Base-by-base conservation (phyloP, 2,329 filamentous ascomycete species). In the Sclerotinia spermophila region DNA sequence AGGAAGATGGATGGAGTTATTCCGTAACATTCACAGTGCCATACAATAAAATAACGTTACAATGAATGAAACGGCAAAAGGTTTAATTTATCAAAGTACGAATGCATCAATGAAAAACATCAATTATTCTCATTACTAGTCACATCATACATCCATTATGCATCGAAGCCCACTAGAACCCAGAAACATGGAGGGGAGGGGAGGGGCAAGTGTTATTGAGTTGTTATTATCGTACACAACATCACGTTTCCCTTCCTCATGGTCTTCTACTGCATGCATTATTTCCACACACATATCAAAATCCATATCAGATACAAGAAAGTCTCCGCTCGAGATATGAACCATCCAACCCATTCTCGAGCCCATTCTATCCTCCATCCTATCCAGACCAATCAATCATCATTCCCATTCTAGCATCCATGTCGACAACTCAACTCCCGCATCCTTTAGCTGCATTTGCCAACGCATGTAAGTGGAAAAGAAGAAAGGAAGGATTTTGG, bases 381-480 rank as follows among this genome's bases (percentile, higher is more conserved):
- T 38, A 33, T 30, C 44, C n/a, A n/a, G 27, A n/a, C 44, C 33
- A 33, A 51, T 13, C 33, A 51, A 35, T 40, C 55, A 33, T 21
- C 3, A 13, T 15, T 35, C 3, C 33, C 21, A 51, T 38, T 42
- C 55, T 10, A 60, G 17, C 53, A 48, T 42, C 66, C 55, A 45
- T 51, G 24, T 60, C 15, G 24, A 59, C 53, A 44, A 58, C 30
- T 60, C 55, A 60, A 60, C 42, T 68, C 66, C 66, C 66, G 33
- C 44, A 30, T 38, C 30, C 30, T 56, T 48, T 48, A 55, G 27
- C 2, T 19, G 17, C n/a, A 40, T 61, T 30, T 61, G 58, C 58
- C 58, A 61, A 61, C 58, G 58, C 58, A 61, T 44, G 58, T 67
- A 45, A 64, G 42, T 64, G 62, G 42, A n/a, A n/a, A n/a, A n/a